These are phyloP conservation scores for Apophysomyces variabilis DNA, from an alignment of 371 early-diverging fungal genomes.

Conservation along the genomic window DNA sequence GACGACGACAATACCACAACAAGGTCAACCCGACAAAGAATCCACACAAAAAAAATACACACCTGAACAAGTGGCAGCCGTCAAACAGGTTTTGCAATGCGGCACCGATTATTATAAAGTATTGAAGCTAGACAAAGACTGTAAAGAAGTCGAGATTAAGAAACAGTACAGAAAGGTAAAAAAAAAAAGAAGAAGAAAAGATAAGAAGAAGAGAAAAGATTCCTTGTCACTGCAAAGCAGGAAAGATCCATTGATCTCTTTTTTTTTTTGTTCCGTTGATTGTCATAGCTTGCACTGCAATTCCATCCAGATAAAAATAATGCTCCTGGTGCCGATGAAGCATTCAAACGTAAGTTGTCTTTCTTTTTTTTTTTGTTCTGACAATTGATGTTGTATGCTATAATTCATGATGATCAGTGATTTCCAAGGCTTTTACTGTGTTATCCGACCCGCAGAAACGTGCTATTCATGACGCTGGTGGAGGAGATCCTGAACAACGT, in stretches of 20 bases:
- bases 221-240: neutral
- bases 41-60: conserved; percentile 68
- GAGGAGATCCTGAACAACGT: conserved; percentile 69
- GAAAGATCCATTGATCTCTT: too few species aligned
- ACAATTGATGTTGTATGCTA: too few species aligned
- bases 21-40: conserved; percentile 11
- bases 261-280: neutral
- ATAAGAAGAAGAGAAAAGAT: too few species aligned
- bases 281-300: conserved; percentile 84
- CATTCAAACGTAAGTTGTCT: conserved; percentile 81
- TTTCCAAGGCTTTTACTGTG: conserved; percentile 89
- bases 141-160: conserved; percentile 89
- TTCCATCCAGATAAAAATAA: conserved; percentile 98
- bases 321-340: conserved; percentile 97
- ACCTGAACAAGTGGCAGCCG: conserved; percentile 79
- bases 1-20: conserved; percentile 20
- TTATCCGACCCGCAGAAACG: conserved; percentile 88
- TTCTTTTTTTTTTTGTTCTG: too few species aligned
- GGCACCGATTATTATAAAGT: conserved; percentile 89
- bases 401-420: conserved; percentile 49
- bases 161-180: conserved; percentile 94
- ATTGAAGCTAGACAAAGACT: conserved; percentile 82
- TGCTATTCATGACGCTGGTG: conserved; percentile 85
- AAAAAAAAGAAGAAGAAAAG: conserved; percentile 69
- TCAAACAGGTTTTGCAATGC: conserved; percentile 72